Conservation (phyloP, 176 grass and related monocot species). For the Musa itinerans region DNA sequence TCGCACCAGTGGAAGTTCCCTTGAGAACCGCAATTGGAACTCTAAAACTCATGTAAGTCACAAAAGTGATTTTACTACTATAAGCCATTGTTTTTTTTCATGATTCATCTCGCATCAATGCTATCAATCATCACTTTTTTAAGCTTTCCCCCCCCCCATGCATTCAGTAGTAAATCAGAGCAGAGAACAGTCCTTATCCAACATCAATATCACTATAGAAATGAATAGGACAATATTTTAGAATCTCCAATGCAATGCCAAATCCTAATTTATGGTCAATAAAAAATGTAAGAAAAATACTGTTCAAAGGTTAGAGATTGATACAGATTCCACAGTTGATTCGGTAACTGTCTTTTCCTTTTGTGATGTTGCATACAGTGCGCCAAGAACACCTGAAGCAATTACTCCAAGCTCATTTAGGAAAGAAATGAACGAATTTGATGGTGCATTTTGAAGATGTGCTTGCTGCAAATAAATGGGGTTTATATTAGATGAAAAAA, state of each 20-base stretch:
- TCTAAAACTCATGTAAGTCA: too few relatives aligned
- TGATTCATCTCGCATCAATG: too few relatives aligned
- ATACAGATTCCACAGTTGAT: conserved; percentile 78
- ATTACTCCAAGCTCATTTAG: conserved; percentile 55
- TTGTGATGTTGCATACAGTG: conserved; percentile 64
- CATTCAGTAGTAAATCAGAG: too few relatives aligned
- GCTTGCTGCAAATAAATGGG: conserved; percentile 16
- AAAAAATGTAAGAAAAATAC: conserved; percentile 21
- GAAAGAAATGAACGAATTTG: conserved; percentile 44
- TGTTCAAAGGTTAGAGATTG: conserved; percentile 38
- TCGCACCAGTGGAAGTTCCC: too few relatives aligned
- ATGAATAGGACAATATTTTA: too few relatives aligned
- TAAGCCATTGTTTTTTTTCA: too few relatives aligned
- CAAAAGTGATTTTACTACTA: too few relatives aligned
- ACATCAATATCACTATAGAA: too few relatives aligned
- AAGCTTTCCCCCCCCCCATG: too few relatives aligned
- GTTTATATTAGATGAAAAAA: not conserved
- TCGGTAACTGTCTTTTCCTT: conserved; percentile 71
- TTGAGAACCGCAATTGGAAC: too few relatives aligned
- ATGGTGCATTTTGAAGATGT: conserved; percentile 32
- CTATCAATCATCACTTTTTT: too few relatives aligned
- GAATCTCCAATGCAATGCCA: not conserved
- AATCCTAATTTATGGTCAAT: conserved; percentile 15
- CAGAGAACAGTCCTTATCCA: too few relatives aligned
- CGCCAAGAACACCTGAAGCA: conserved; percentile 76